Base-by-base conservation (phyloP, 1,284 basidiomycete genomes). In the Porogramme epimiltina region DNA sequence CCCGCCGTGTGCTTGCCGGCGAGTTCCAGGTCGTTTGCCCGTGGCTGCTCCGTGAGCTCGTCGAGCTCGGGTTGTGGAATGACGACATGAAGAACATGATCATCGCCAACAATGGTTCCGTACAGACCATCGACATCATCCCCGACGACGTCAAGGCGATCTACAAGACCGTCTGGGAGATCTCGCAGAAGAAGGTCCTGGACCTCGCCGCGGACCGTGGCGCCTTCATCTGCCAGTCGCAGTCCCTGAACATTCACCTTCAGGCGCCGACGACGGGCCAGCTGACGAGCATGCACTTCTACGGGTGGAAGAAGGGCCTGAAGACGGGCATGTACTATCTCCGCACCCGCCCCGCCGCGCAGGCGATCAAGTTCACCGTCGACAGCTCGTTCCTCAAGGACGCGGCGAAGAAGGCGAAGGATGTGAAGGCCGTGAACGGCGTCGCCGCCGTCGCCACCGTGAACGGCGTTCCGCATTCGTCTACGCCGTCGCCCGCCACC, bases 21-120 rank as follows among this genome's bases (percentile, higher is more conserved):
- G 97, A 99, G 78, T 99, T 99, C 91, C 96, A 98, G 73, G 86
- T 99, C 56, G 96, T 98, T 57, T 97, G 95, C 77, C 97, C 96
- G 0, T 99, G 97, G 97, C 82, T 99, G 47, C 83, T 99, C 16
- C 89, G 94, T 54, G 97, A 99, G 66, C 88, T 99, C 51, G 96
- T 99, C 64, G 93, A 97, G 67, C 90, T 89, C 52, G 89, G 89
- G 41, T 83, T 99, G 15, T 99, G 97, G 97, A 85, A 98, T 68
- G 96, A 99, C 66, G 85, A 92, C 66, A 99, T 99, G 96, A 98
- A 98, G 84, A 97, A 98, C 76, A 89, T 92, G 79, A 94, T 99
- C 73, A 99, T 99, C 62, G 97, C 97, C 8, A 90, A 97, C 75
- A 91, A 95, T 66, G 96, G 95, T 39, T 98, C 95, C 13, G 82